A percentile compares a stretch with the other conserved stretches of the same genome.
Conservation (phyloP, 2,329 filamentous ascomycete genomes). For the Zymoseptoria crescenta region DNA sequence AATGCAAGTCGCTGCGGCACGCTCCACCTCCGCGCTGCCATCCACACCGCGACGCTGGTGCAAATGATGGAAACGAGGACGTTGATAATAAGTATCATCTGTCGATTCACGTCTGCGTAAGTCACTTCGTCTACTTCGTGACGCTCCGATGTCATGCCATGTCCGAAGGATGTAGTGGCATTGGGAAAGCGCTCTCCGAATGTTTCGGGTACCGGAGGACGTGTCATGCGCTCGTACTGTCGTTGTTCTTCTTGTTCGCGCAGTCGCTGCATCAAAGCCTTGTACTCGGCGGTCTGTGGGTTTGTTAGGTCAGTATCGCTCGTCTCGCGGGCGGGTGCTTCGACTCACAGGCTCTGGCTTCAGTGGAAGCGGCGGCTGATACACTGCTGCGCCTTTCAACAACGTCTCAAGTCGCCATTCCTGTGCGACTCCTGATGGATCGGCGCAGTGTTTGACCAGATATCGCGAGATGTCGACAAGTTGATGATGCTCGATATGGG, state of each 20-base stretch:
- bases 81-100: constrained; percentile 79
- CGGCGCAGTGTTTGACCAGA: constrained; percentile 34
- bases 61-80: constrained; percentile 80
- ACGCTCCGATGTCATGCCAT: constrained; percentile 34
- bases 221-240: constrained; percentile 73
- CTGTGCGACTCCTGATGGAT: constrained; percentile 3
- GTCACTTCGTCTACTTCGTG: constrained; percentile 54
- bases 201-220: constrained; percentile 51
- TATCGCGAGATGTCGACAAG: constrained; percentile 54
- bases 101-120: constrained; percentile 68
- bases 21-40: constrained; percentile 69
- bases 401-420: constrained; percentile 57
- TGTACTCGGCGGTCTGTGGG: constrained; percentile 67
- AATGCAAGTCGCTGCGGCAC: constrained; percentile 62
- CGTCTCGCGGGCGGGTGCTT: background rate
- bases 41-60: constrained; percentile 68
- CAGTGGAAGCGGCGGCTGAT: constrained; percentile 69
- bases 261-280: constrained; percentile 77
- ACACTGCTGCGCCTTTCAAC: constrained; percentile 63
- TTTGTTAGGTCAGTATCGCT: constrained; percentile 4
- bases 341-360: constrained; percentile 65
- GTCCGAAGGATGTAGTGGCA: constrained; percentile 41
- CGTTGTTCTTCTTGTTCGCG: constrained; percentile 75
- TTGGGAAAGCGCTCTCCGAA: constrained; percentile 54
- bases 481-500: constrained; percentile 64